A percentile compares a stretch with the other conserved stretches of the same genome.
Evolutionary conservation across 2,329 filamentous ascomycete species (phyloP).

Genomic region (Aaosphaeria arxii): DNA sequence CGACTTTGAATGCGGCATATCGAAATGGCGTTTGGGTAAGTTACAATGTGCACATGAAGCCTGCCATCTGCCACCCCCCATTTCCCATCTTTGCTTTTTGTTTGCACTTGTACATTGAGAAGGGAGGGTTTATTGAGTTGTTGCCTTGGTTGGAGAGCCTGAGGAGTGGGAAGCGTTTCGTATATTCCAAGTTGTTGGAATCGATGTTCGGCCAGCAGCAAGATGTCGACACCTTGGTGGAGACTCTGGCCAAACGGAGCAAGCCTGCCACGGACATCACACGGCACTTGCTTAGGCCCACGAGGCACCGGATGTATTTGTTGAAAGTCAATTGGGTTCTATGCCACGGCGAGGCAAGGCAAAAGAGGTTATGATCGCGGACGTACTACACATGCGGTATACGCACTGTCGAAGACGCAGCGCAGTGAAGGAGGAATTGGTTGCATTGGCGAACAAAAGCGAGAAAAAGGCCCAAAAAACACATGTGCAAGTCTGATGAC

Average conservation of each 20-base stretch:
- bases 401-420: too few relatives aligned
- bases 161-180: background rate
- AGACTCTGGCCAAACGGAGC: background rate
- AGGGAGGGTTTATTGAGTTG: background rate
- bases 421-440: too few relatives aligned
- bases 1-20: conserved; percentile 14
- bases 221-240: background rate
- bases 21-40: conserved; percentile 21
- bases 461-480: too few relatives aligned
- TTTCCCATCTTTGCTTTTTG: background rate
- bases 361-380: too few relatives aligned
- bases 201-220: background rate
- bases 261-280: background rate
- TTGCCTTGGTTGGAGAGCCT: conserved; percentile 1
- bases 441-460: too few relatives aligned
- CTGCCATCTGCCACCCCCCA: background rate
- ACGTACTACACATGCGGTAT: too few relatives aligned
- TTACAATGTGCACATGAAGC: background rate
- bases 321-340: too few relatives aligned
- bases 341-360: too few relatives aligned
- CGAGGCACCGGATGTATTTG: too few relatives aligned
- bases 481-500: background rate
- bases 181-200: background rate
- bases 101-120: background rate
- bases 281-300: too few relatives aligned